A percentile compares a stretch with the other conserved stretches of the same genome.
phyloP scores from a whole-genome alignment of 345 rosid species.

The Mallotus nudiflorus region DNA sequence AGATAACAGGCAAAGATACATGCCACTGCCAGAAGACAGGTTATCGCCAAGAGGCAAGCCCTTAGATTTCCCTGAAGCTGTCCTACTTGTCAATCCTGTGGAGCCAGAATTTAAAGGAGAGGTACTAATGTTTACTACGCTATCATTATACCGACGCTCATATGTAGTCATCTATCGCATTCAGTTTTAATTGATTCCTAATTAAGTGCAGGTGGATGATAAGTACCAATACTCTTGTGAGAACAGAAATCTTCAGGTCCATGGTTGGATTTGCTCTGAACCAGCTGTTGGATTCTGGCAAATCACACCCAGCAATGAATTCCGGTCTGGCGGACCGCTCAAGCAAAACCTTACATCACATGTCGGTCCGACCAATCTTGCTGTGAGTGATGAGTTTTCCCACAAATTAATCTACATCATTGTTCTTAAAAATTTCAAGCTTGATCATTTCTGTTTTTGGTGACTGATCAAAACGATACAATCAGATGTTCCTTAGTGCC shows the following conservation, averaged over 20 bases:
- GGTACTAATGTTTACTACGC: too few species aligned
- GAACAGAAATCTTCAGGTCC: conserved; percentile 65
- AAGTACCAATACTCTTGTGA: conserved; percentile 85
- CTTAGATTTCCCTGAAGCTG: conserved; percentile 86
- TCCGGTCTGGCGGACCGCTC: conserved; percentile 71
- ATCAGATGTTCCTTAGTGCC: conserved; percentile 79
- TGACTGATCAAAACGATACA: conserved; percentile 4
- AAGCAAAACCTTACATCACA: conserved; percentile 92
- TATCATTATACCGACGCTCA: too few species aligned
- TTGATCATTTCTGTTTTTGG: background rate
- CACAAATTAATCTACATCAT: background rate
- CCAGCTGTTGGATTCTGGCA: conserved; percentile 85
- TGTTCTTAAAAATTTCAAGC: background rate
- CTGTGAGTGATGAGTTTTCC: conserved; percentile 43
- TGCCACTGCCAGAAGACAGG: conserved; percentile 93
- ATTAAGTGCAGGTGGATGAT: conserved; percentile 70
- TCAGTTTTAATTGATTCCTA: too few species aligned
- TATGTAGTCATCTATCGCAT: too few species aligned
- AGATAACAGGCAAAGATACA: conserved; percentile 77
- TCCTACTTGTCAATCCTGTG: conserved; percentile 61
- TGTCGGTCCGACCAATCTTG: conserved; percentile 79
- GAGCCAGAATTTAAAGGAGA: conserved; percentile 75
- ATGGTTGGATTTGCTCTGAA: conserved; percentile 78
- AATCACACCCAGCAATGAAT: conserved; percentile 87
- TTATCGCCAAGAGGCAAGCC: conserved; percentile 59